phyloP scores from a whole-genome alignment of 257 asterid species.

The Echium plantagineum region DNA sequence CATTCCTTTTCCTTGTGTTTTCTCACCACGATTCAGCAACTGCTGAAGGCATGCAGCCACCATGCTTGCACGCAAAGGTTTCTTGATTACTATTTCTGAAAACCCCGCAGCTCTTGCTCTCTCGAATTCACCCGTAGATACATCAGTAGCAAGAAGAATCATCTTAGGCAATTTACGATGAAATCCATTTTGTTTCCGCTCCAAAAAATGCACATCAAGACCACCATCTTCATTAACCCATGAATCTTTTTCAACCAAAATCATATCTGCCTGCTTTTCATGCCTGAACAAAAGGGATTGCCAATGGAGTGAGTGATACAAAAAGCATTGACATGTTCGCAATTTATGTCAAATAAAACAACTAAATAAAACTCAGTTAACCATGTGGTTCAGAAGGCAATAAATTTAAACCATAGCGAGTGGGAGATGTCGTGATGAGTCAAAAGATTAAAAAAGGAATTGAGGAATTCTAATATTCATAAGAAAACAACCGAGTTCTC shows the following conservation, averaged over 20 bases:
- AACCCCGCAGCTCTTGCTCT: constrained; percentile 69
- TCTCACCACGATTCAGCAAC: constrained; percentile 44
- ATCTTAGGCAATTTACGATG: constrained; percentile 43
- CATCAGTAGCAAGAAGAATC: constrained; percentile 72
- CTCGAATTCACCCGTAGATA: constrained; percentile 41
- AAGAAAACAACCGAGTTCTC: too few relatives aligned
- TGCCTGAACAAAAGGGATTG: constrained; percentile 19
- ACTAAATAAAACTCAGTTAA: too few relatives aligned
- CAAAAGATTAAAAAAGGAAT: too few relatives aligned
- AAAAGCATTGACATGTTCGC: too few relatives aligned
- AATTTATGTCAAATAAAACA: too few relatives aligned
- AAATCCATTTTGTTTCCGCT: constrained; percentile 45
- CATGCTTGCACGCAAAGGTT: constrained; percentile 84
- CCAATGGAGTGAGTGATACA: too few relatives aligned
- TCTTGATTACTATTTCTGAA: constrained; percentile 68
- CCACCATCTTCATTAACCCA: constrained; percentile 53
- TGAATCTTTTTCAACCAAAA: constrained; percentile 71
- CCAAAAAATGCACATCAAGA: constrained; percentile 16
- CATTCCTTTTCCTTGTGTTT: constrained; percentile 29
- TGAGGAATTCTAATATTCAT: too few relatives aligned
- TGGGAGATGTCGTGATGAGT: too few relatives aligned
- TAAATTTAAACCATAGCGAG: too few relatives aligned
- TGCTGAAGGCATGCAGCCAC: constrained; percentile 80
- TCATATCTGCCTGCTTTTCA: constrained; percentile 51
- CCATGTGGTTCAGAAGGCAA: too few relatives aligned